These are phyloP conservation scores for Rubus idaeus DNA, from an alignment of 306 rosid species.

Conservation along the genomic window DNA sequence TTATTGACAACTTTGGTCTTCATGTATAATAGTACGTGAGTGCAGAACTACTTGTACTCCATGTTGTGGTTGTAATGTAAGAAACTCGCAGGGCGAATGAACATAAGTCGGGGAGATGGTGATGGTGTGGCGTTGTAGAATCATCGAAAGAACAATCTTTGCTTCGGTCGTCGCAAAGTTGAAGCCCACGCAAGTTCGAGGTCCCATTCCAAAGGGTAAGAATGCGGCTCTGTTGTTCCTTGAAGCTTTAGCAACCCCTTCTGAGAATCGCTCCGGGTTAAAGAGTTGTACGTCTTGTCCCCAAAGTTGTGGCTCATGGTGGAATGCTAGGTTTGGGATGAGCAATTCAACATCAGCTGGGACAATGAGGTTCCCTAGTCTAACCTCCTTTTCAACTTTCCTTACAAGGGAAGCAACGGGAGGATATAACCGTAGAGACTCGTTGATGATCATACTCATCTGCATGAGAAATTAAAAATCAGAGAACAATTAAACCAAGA, in stretches of 20 bases:
- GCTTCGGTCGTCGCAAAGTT: slow-evolving; percentile 21
- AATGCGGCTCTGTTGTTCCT: slow-evolving; percentile 16
- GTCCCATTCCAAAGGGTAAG: slow-evolving; percentile 4
- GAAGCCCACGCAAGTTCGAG: slow-evolving; percentile 21
- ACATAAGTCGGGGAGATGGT: slow-evolving; percentile 9
- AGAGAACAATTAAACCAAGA: background rate
- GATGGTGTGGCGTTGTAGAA: slow-evolving; percentile 24
- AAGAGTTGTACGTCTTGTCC: slow-evolving; percentile 20
- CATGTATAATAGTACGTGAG: background rate
- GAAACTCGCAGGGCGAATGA: slow-evolving; percentile 12
- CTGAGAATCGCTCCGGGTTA: slow-evolving; percentile 15
- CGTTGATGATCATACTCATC: slow-evolving; percentile 24
- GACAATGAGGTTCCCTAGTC: slow-evolving; percentile 12
- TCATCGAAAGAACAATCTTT: slow-evolving; percentile 26
- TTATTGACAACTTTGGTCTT: too few species aligned
- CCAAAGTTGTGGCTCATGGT: slow-evolving; percentile 25
- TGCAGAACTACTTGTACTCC: slow-evolving; percentile 24
- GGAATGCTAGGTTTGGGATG: slow-evolving; percentile 12
- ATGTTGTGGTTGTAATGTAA: slow-evolving; percentile 18
- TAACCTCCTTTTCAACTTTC: slow-evolving; percentile 16
- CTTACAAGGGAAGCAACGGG: background rate
- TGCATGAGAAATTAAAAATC: background rate
- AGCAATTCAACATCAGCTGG: slow-evolving; percentile 11
- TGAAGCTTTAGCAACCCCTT: slow-evolving; percentile 19
- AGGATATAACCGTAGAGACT: slow-evolving; percentile 18